Evolutionary conservation across 108 stramenopile genomes (phyloP).

Genomic region (Nitzschia sp.): DNA sequence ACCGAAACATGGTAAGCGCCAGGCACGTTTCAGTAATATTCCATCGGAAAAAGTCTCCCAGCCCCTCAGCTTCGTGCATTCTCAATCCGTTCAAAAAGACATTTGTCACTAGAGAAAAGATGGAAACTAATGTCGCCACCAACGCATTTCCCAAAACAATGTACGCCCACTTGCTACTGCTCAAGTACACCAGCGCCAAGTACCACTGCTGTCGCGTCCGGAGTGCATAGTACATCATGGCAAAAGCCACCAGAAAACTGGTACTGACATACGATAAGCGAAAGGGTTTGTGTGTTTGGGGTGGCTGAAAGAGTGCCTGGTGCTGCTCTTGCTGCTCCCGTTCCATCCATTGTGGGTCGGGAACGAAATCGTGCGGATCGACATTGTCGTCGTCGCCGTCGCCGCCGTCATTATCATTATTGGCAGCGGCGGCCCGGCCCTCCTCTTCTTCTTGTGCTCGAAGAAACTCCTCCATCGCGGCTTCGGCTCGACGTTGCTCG

Average conservation of each 20-base stretch:
- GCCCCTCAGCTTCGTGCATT: constrained; percentile 86
- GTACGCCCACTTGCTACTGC: constrained; percentile 87
- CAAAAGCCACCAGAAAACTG: constrained; percentile 55
- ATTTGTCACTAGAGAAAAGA: constrained; percentile 53
- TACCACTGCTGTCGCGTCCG: constrained; percentile 93
- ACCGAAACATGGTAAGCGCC: constrained; percentile 96
- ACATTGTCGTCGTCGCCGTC: background rate
- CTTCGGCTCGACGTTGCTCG: constrained; percentile 21
- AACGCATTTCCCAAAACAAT: constrained; percentile 84
- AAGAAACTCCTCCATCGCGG: constrained; percentile 36
- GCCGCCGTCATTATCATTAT: background rate
- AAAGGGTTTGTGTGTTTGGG: constrained; percentile 12
- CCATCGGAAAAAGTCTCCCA: constrained; percentile 93
- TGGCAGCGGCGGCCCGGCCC: background rate
- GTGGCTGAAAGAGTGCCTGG: background rate
- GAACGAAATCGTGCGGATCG: background rate
- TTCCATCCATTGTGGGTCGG: constrained; percentile 5
- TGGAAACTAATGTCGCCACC: constrained; percentile 56
- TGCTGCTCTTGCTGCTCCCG: constrained; percentile 1
- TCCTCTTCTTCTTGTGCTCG: constrained; percentile 38
- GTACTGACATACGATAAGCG: constrained; percentile 40
- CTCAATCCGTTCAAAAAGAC: constrained; percentile 86
- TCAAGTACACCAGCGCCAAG: constrained; percentile 87
- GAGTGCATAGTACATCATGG: constrained; percentile 68
- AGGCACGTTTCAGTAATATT: constrained; percentile 97